Evolutionary conservation across 2,329 filamentous ascomycete species (phyloP).

Genomic region (Cordyceps javanica): DNA sequence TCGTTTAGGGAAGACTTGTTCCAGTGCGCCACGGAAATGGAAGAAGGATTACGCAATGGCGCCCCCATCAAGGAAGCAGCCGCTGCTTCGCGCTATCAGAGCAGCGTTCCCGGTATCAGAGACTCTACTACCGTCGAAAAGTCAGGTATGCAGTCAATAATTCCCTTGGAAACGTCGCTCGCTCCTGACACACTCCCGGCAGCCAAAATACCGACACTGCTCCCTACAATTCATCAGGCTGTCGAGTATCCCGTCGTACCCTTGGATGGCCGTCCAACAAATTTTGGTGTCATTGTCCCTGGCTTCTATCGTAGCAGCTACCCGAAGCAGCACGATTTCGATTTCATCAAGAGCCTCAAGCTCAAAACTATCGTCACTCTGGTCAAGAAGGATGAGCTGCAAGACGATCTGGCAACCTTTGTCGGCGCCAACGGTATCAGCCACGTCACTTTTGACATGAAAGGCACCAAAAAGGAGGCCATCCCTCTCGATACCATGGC

Average conservation of each 20-base stretch:
- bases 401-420: slow-evolving; percentile 51
- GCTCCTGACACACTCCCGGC: not conserved
- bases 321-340: slow-evolving; percentile 63
- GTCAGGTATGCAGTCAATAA: slow-evolving; percentile 1
- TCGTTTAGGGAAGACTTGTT: slow-evolving; percentile 23
- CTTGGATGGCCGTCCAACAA: slow-evolving; percentile 44
- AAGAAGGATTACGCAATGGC: slow-evolving; percentile 17
- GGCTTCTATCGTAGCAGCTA: slow-evolving; percentile 80
- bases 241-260: slow-evolving; percentile 18
- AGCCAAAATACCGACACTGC: not conserved
- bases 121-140: slow-evolving; percentile 5
- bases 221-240: not conserved
- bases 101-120: not conserved
- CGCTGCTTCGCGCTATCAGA: slow-evolving; percentile 2
- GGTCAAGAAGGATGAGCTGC: slow-evolving; percentile 54
- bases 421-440: slow-evolving; percentile 60
- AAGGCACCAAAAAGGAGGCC: slow-evolving; percentile 78
- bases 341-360: slow-evolving; percentile 59
- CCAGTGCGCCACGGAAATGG: slow-evolving; percentile 18
- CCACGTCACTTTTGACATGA: slow-evolving; percentile 70
- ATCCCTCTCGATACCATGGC: slow-evolving; percentile 64
- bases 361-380: slow-evolving; percentile 74
- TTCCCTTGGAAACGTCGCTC: not conserved
- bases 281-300: slow-evolving; percentile 70
- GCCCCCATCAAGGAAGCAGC: not conserved